Percentiles rank a stretch among this genome's conserved stretches.
Evolutionary conservation across 1,139 yeast species (phyloP).

Genomic region (Protomyces gravidus): DNA sequence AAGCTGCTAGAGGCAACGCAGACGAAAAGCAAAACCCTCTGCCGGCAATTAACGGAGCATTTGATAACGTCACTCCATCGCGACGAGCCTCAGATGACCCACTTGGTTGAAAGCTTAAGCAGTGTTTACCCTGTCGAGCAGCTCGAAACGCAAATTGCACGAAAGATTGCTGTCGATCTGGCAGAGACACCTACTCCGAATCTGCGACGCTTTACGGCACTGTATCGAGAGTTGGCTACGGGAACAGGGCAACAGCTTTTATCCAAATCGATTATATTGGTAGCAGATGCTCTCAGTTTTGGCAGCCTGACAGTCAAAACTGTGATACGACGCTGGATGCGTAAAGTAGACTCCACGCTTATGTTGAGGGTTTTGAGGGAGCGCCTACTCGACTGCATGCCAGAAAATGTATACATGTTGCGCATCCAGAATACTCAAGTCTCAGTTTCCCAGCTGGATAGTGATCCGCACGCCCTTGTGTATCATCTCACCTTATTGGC

Average conservation of each 20-base stretch:
- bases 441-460: background rate
- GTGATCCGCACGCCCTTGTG: background rate
- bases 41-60: background rate
- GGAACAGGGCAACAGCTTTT: background rate
- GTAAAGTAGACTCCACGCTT: background rate
- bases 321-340: background rate
- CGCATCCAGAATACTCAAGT: background rate
- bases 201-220: slow-evolving; percentile 8
- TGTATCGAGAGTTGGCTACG: slow-evolving; percentile 1
- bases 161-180: slow-evolving; percentile 1
- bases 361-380: background rate
- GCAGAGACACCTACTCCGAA: background rate
- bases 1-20: background rate
- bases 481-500: background rate
- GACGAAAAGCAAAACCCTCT: background rate
- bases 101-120: background rate
- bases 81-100: too few species aligned
- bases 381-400: background rate
- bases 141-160: background rate
- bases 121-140: background rate
- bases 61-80: background rate
- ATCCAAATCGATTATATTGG: background rate
- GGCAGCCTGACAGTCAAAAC: background rate
- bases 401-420: background rate
- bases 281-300: background rate